A percentile compares a stretch with the other conserved stretches of the same genome.
Conservation (phyloP, 2,329 filamentous ascomycete species). For the Achaetomium macrosporum region DNA sequence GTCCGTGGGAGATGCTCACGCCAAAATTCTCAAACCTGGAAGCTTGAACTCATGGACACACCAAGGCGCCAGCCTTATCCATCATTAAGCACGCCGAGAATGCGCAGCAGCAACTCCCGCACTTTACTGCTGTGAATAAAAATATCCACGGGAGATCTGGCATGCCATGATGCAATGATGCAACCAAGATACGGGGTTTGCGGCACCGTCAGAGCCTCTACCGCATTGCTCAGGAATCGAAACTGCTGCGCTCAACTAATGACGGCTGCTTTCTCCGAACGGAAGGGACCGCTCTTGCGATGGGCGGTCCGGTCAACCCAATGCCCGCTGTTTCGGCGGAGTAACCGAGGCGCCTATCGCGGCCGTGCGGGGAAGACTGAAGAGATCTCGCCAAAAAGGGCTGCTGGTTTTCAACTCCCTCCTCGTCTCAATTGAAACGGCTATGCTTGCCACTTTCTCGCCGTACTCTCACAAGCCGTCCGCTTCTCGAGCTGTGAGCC, state of each 20-base stretch:
- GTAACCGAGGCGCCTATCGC: slow-evolving; percentile 5
- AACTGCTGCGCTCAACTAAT: slow-evolving; percentile 2
- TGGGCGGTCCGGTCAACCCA: not conserved
- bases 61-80: slow-evolving; percentile 17
- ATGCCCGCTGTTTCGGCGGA: slow-evolving; percentile 3
- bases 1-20: slow-evolving; percentile 9
- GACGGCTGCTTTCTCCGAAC: slow-evolving; percentile 5
- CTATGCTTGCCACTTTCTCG: not conserved
- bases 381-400: slow-evolving; percentile 12
- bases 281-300: not conserved
- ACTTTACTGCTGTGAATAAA: slow-evolving; percentile 20
- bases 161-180: slow-evolving; percentile 22
- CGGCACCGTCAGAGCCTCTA: slow-evolving; percentile 23
- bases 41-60: slow-evolving; percentile 1
- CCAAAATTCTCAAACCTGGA: slow-evolving; percentile 12
- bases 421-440: not conserved
- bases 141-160: slow-evolving; percentile 24
- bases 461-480: not conserved
- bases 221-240: slow-evolving; percentile 1
- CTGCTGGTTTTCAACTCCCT: slow-evolving; percentile 6
- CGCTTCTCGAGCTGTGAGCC: not conserved
- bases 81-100: slow-evolving; percentile 20
- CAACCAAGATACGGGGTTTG: slow-evolving; percentile 17
- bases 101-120: slow-evolving; percentile 23
- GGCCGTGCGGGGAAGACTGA: slow-evolving; percentile 1